A percentile compares a stretch with the other conserved stretches of the same genome.
phyloP scores from a whole-genome alignment of 495 filamentous ascomycete genomes.

The Trichoderma parareesei region DNA sequence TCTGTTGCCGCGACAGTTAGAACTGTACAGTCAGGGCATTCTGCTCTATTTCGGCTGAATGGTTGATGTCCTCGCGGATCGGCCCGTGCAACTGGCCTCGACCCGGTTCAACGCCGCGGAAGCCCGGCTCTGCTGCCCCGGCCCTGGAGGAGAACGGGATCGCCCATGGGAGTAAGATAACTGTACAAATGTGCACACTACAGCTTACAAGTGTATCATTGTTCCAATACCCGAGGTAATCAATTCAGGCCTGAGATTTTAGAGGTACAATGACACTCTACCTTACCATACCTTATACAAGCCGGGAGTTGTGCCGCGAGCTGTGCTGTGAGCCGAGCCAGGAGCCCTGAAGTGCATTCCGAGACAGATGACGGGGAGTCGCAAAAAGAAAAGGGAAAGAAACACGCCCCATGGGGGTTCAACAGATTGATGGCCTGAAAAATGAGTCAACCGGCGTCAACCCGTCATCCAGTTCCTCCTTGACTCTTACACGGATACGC shows the following conservation, averaged over 20 bases:
- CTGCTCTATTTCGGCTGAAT: neutral
- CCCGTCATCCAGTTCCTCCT: no score
- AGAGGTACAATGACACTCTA: no score
- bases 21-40: no score
- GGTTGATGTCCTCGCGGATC: neutral
- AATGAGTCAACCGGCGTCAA: no score
- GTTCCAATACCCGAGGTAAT: neutral
- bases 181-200: neutral
- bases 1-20: no score
- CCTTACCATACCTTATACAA: no score
- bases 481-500: no score
- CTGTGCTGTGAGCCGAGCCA: neutral
- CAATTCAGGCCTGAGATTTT: no score
- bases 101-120: neutral
- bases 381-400: neutral
- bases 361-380: neutral
- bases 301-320: neutral
- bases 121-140: neutral
- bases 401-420: neutral
- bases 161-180: neutral
- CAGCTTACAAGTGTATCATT: neutral
- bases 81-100: neutral
- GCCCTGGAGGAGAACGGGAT: neutral
- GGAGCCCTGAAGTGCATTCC: conserved; percentile 3
- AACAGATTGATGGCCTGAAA: neutral